A percentile compares a stretch with the other conserved stretches of the same genome.
phyloP scores from a whole-genome alignment of 1,139 yeast species.

The Geotrichum siamense region DNA sequence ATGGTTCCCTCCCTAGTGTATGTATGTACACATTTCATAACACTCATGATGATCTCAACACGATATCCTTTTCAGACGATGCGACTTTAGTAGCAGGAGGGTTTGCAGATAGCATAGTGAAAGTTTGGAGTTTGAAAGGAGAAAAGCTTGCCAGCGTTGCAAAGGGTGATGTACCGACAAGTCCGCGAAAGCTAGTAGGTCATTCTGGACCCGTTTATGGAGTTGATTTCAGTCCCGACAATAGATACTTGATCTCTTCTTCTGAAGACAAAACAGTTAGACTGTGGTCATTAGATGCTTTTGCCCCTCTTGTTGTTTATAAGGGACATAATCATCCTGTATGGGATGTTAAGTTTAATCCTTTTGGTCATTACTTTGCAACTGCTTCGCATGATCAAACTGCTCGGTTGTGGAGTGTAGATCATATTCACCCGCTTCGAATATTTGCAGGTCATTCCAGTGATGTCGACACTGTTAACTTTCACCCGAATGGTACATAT shows the following conservation, averaged over 20 bases:
- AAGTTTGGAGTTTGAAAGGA: slow-evolving; percentile 90
- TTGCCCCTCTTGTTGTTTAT: slow-evolving; percentile 82
- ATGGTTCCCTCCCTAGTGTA: slow-evolving; percentile 84
- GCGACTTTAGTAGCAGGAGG: slow-evolving; percentile 88
- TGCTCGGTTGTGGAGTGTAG: slow-evolving; percentile 96
- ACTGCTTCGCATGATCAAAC: slow-evolving; percentile 98
- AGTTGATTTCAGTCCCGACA: slow-evolving; percentile 84
- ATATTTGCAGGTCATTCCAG: slow-evolving; percentile 96
- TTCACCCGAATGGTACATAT: slow-evolving; percentile 94
- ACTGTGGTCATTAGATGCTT: slow-evolving; percentile 91
- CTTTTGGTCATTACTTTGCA: slow-evolving; percentile 94
- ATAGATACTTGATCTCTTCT: slow-evolving; percentile 67
- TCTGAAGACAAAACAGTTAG: slow-evolving; percentile 91
- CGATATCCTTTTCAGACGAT: slow-evolving; percentile 79
- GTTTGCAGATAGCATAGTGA: slow-evolving; percentile 83
- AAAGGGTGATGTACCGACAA: slow-evolving; percentile 46
- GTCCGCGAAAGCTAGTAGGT: slow-evolving; percentile 64
- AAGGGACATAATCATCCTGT: slow-evolving; percentile 95
- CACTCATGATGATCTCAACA: slow-evolving; percentile 79
- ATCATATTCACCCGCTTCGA: slow-evolving; percentile 91
- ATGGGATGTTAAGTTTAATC: slow-evolving; percentile 95
- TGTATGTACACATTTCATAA: slow-evolving; percentile 98
- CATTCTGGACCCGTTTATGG: slow-evolving; percentile 96
- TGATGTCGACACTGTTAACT: slow-evolving; percentile 91
- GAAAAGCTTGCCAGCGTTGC: slow-evolving; percentile 64